phyloP scores from a whole-genome alignment of 2,329 filamentous ascomycete species.

The Botrytis squamosa region DNA sequence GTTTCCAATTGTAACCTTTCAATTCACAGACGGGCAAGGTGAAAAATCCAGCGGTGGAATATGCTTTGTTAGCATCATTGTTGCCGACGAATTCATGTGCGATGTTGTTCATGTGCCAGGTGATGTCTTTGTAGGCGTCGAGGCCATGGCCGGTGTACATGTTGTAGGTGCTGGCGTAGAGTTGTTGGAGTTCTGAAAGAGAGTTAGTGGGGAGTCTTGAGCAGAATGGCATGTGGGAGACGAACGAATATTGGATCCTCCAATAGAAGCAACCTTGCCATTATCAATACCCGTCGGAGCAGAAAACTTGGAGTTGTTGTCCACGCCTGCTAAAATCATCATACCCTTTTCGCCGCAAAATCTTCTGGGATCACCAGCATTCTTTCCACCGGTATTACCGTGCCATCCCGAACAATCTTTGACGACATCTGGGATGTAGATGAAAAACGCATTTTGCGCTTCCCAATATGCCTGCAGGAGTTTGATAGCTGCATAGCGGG shows the following conservation, averaged over 20 bases:
- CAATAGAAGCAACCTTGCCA: background rate
- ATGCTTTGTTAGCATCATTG: background rate
- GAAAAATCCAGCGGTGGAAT: background rate
- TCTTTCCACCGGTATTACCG: background rate
- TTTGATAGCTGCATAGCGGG: background rate
- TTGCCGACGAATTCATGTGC: background rate
- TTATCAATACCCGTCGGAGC: background rate
- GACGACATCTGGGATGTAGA: background rate
- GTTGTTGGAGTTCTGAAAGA: background rate
- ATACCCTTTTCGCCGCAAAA: background rate
- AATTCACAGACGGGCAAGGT: background rate
- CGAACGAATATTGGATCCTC: background rate
- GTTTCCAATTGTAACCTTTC: background rate
- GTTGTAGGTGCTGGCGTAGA: background rate
- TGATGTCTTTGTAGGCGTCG: background rate
- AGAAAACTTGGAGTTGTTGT: background rate
- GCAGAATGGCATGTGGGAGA: background rate
- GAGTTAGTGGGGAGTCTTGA: too few species aligned
- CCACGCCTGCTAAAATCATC: background rate
- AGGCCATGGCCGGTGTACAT: background rate
- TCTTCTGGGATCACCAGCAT: background rate
- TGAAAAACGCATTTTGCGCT: constrained; percentile 6
- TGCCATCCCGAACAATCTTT: background rate
- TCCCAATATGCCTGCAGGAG: background rate
- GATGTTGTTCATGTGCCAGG: background rate